Percentiles rank a stretch among this genome's conserved stretches.
Evolutionary conservation across 108 stramenopile genomes (phyloP).

Genomic region (Cyclotella atomus): DNA sequence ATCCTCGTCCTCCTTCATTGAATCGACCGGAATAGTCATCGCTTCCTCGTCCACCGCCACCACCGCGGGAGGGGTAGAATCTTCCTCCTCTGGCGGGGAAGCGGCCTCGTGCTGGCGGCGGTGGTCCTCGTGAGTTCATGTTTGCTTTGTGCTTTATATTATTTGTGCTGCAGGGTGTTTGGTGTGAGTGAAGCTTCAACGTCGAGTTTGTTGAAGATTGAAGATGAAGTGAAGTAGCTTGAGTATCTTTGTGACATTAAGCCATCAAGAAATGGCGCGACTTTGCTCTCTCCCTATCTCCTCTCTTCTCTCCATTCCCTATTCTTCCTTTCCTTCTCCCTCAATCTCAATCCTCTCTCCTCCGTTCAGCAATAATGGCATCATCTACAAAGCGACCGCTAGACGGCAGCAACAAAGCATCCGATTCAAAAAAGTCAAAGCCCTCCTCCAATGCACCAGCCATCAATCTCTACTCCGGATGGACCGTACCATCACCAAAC

Average conservation of each 20-base stretch:
- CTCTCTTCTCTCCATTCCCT: too few species aligned
- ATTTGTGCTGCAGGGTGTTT: background rate
- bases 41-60: background rate
- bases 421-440: background rate
- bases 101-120: background rate
- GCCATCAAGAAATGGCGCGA: too few species aligned
- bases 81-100: background rate
- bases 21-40: background rate
- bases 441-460: background rate
- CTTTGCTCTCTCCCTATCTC: too few species aligned
- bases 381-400: background rate
- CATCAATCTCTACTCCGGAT: slow-evolving; percentile 40
- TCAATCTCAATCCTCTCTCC: background rate
- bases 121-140: slow-evolving; percentile 3
- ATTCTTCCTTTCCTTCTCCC: background rate
- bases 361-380: background rate
- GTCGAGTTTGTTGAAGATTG: too few species aligned
- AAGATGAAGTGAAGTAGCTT: too few species aligned
- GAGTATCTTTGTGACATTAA: too few species aligned
- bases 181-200: too few species aligned
- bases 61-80: background rate
- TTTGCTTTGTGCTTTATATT: too few species aligned
- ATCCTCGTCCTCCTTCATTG: background rate
- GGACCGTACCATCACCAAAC: slow-evolving; percentile 36
- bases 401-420: background rate